Evolutionary conservation across 306 rosid species (phyloP), one percentile per base, ranked within the genome.

Genomic region (Pterocarpus santalinus): DNA sequence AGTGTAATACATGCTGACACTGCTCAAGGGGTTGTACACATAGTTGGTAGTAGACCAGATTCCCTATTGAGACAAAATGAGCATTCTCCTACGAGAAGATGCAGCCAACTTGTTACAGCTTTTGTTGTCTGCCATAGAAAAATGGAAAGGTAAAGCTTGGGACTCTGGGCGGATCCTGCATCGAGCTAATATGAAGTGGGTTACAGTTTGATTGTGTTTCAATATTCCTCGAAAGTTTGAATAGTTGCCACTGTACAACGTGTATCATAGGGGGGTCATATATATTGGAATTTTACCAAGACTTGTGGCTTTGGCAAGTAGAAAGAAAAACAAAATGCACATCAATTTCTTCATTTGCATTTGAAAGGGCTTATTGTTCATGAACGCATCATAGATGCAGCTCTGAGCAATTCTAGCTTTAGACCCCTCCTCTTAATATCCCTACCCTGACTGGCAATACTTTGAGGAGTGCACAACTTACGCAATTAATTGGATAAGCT

Each of bases 171-270:
- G 28, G 28, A 22, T 22, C 28, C 28, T 22, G 1, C 28, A 22
- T 22, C 28, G 28, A 22, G 28, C 28, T 22, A 22, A 22, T 22
- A 22, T 22, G 28, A 22, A 85, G 75, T 82, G 83, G 72, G 49
- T 46, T 7, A 43, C 72, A 32, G 56, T 72, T 44, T 39, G 28
- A 22, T 22, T 22, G 28, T 1, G 28, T 22, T 22, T 22, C 28
- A 22, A 22, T 22, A 22, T 22, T 22, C 28, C 28, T 22, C 28
- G 28, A 22, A 22, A 65, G 35, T 39, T 39, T 28, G 64, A 63
- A 49, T 58, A 61, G 65, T 69, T 78, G 66, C 60, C n/a, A 16
- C 65, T 34, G 28, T 53, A 28, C 46, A 35, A 22, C 22, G 70
- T 68, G 58, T 47, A 65, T 16, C 7, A 4, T 46, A 47, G 7